phyloP scores from a whole-genome alignment of 1,139 yeast genomes.

The Suhomyces maxii region DNA sequence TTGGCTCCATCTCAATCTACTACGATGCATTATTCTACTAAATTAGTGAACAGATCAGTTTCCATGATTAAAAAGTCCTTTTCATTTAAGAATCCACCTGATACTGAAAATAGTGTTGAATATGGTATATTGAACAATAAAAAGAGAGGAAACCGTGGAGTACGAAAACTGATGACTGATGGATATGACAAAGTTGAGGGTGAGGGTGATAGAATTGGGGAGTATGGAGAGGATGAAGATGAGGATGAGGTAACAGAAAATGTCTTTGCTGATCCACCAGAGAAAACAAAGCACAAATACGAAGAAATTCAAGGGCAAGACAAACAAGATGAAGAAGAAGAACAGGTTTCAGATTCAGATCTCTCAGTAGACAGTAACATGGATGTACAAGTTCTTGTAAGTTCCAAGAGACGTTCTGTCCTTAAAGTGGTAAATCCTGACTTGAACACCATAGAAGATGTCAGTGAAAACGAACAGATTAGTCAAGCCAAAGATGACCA shows the following conservation, averaged over 20 bases:
- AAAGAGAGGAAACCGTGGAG: slow-evolving; percentile 8
- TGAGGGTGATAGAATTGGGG: slow-evolving; percentile 9
- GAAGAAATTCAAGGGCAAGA: slow-evolving; percentile 6
- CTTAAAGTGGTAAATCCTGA: slow-evolving; percentile 69
- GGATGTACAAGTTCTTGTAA: slow-evolving; percentile 74
- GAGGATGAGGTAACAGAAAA: slow-evolving; percentile 1
- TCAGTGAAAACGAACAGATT: slow-evolving; percentile 11
- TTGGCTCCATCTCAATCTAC: slow-evolving; percentile 3
- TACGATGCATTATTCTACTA: slow-evolving; percentile 13
- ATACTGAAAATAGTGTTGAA: slow-evolving; percentile 10
- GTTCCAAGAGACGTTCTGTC: slow-evolving; percentile 65
- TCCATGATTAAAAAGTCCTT: slow-evolving; percentile 24
- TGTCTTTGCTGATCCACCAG: slow-evolving; percentile 6
- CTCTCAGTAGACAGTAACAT: slow-evolving; percentile 43
- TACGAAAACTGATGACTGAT: slow-evolving; percentile 1
- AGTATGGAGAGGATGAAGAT: neutral
- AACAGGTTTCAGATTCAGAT: slow-evolving; percentile 27
- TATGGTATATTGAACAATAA: slow-evolving; percentile 12
- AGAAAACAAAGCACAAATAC: slow-evolving; percentile 2
- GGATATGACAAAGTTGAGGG: slow-evolving; percentile 9
- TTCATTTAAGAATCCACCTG: slow-evolving; percentile 21
- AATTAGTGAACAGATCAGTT: slow-evolving; percentile 25
- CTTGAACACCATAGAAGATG: slow-evolving; percentile 20
- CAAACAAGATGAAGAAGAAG: slow-evolving; percentile 26
- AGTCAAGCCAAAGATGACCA: slow-evolving; percentile 1